A percentile compares a stretch with the other conserved stretches of the same genome.
These are phyloP conservation scores for Macadamia tetraphylla DNA, from an alignment of 164 flowering plant species.

Conservation along the genomic window DNA sequence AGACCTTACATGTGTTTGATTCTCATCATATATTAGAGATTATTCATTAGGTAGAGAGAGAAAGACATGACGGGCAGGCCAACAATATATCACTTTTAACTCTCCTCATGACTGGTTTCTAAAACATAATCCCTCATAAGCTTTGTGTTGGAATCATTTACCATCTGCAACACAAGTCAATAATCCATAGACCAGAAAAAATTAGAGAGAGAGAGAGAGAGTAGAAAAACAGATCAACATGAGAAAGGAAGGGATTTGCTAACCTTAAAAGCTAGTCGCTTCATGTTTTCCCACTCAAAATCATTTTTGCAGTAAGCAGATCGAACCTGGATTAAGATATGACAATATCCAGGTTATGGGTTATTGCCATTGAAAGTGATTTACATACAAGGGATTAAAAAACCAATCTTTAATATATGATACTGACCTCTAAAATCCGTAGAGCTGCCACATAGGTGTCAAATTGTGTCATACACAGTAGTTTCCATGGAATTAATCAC, in stretches of 20 bases:
- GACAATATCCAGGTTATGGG: not conserved
- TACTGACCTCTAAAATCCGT: conserved; percentile 78
- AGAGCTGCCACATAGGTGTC: conserved; percentile 39
- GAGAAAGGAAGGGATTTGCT: not conserved
- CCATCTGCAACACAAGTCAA: conserved; percentile 41
- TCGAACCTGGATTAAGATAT: conserved; percentile 48
- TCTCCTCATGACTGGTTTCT: conserved; percentile 59
- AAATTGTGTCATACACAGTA: not conserved
- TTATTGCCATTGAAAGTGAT: not conserved
- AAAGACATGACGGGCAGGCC: no score
- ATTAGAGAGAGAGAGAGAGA: not conserved
- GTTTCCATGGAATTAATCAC: conserved; percentile 2
- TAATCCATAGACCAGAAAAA: not conserved
- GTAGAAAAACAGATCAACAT: not conserved
- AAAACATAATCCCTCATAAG: conserved; percentile 78
- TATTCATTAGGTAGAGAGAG: no score
- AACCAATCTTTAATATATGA: not conserved
- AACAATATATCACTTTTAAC: conserved; percentile 29
- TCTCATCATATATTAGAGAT: no score
- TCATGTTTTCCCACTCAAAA: conserved; percentile 93
- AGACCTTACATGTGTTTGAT: no score
- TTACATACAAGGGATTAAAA: not conserved
- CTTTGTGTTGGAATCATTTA: conserved; percentile 66
- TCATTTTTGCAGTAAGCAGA: conserved; percentile 79
- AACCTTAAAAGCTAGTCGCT: conserved; percentile 58